phyloP scores from a whole-genome alignment of 2,329 filamentous ascomycete genomes.

The Xylaria sp. region DNA sequence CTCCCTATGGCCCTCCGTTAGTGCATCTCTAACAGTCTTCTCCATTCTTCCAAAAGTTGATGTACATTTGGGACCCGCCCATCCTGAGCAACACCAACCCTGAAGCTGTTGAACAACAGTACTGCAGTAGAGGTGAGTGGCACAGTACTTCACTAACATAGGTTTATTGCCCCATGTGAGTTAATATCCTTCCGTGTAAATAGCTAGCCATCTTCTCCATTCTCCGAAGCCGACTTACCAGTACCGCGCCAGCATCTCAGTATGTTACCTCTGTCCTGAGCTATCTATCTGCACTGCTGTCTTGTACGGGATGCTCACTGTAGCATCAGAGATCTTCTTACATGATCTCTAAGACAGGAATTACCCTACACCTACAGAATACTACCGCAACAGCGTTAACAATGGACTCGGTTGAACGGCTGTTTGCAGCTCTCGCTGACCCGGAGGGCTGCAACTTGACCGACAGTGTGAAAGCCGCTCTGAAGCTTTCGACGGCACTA shows the following conservation, averaged over 20 bases:
- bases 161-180: neutral
- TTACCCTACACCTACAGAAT: neutral
- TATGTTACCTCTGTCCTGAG: neutral
- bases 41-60: neutral
- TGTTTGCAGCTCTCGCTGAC: conserved; percentile 10
- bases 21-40: neutral
- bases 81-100: neutral
- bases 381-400: neutral
- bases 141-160: neutral
- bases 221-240: neutral
- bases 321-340: too few species aligned
- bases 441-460: neutral
- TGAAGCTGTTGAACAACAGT: neutral
- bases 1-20: neutral
- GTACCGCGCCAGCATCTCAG: neutral
- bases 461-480: neutral
- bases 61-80: neutral
- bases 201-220: neutral
- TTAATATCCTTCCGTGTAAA: neutral
- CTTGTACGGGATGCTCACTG: neutral
- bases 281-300: neutral
- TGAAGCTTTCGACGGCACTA: neutral
- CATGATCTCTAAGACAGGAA: neutral
- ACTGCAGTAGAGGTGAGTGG: neutral
- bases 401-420: conserved; percentile 27